Percentiles rank a stretch among this genome's conserved stretches.
Evolutionary conservation across 75 land plant species (phyloP).

Genomic region (Selaginella moellendorffii): DNA sequence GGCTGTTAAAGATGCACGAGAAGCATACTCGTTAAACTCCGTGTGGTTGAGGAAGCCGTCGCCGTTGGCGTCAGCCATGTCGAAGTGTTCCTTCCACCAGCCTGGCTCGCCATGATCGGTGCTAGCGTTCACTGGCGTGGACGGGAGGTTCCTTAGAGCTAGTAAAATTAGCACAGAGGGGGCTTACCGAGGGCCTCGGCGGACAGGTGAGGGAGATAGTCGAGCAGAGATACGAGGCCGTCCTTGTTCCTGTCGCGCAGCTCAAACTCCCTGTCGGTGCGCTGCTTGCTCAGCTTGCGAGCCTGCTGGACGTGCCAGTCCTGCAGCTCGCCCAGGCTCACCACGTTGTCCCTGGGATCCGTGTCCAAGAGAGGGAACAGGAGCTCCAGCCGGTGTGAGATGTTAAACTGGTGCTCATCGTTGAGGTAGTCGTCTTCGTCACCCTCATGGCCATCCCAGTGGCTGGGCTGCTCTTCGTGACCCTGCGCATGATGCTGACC

Average conservation of each 20-base stretch:
- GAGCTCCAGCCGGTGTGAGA: conserved; percentile 36
- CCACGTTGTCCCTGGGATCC: conserved; percentile 46
- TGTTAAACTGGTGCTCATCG: conserved; percentile 73
- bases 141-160: no score
- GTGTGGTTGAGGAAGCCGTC: conserved; percentile 68
- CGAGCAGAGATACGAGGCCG: conserved; percentile 48
- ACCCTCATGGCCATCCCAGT: conserved; percentile 44
- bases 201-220: conserved; percentile 65
- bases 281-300: conserved; percentile 40
- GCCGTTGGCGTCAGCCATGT: conserved; percentile 77
- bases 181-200: conserved; percentile 32
- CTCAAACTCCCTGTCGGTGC: conserved; percentile 69
- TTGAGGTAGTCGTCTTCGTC: conserved; percentile 67
- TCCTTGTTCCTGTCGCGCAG: conserved; percentile 67
- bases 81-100: conserved; percentile 86
- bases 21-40: conserved; percentile 71
- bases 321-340: conserved; percentile 43
- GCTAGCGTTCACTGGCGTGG: conserved; percentile 28
- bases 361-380: conserved; percentile 69
- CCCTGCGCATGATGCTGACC: conserved; percentile 8
- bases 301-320: conserved; percentile 59
- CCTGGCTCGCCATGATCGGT: conserved; percentile 50
- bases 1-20: not conserved
- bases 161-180: no score
- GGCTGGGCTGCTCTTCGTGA: conserved; percentile 28